Conservation (phyloP, 352 stramenopile species). For the Globisporangium echinulatum region DNA sequence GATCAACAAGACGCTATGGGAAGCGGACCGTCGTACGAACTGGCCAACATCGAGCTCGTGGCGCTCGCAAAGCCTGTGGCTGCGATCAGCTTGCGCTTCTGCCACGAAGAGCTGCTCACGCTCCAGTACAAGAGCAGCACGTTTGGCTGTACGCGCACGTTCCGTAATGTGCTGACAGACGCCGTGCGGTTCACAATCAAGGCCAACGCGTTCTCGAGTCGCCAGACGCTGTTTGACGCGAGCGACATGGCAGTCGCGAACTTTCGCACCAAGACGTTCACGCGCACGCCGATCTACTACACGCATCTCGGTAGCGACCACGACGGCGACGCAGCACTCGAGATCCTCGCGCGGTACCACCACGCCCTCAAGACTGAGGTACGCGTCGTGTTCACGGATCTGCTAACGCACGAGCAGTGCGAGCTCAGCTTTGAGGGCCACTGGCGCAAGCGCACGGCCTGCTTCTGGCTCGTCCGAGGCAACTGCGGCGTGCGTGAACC, state of each 20-base stretch:
- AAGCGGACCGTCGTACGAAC: background rate
- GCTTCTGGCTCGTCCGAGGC: conserved; percentile 4
- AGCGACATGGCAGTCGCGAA: background rate
- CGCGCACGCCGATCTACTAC: background rate
- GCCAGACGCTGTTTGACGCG: background rate
- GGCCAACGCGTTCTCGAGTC: background rate
- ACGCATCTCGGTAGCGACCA: background rate
- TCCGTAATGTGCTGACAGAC: background rate
- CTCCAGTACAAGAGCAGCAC: background rate
- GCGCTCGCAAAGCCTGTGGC: background rate
- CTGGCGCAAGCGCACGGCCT: background rate
- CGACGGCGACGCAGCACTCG: background rate
- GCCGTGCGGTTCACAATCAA: background rate
- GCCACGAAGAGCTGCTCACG: background rate
- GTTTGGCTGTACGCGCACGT: background rate
- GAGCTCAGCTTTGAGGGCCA: conserved; percentile 1
- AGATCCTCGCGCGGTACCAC: background rate
- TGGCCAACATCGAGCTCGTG: background rate
- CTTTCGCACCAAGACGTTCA: background rate
- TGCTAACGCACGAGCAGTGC: background rate
- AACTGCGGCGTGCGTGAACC: background rate
- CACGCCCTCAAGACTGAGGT: background rate
- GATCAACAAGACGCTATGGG: too few relatives aligned
- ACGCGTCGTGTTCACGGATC: background rate
- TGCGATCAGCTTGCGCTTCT: background rate